Evolutionary conservation across 306 rosid species (phyloP), one percentile per base, ranked within the genome.

Genomic region (Trifolium dubium): DNA sequence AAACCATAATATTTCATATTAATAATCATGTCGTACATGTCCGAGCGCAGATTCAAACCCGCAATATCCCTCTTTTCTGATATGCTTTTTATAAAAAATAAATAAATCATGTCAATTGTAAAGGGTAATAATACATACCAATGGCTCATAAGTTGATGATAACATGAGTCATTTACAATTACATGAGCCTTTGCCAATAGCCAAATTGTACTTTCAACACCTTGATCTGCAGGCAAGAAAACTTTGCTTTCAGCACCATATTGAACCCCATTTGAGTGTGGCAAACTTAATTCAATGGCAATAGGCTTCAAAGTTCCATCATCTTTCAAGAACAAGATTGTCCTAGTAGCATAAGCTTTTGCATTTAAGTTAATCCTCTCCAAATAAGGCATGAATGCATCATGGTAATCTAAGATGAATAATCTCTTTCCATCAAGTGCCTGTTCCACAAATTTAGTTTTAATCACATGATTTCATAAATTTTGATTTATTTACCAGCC

Each of bases 281-380:
- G 93, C 67, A 83, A 75, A 64, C 92, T 86, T 31, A 90, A 74
- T 64, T 90, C 93, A 5, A 88, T 87, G 6, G 81, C 96, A 53
- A 92, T 13, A 63, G 98, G 98, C 79, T 79, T 90, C 69, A 92
- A 79, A 54, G 92, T 77, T 5, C 94, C 91, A 82, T 88, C 86
- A 4, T 82, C 81, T 83, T 83, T 78, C 76, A 90, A 82, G 79
- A 88, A 88, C 5, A 88, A 78, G 40, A 92, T 54, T 10, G 98
- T 88, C 49, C 96, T 85, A 0, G 80, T 85, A 5, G 91, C 92
- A 71, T 88, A 90, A 19, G 82, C 88, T 83, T 79, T 89, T 44
- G 82, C 56, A 18, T 43, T 79, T 10, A 18, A 7, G 62, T 88
- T 88, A 63, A 88, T 88, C 71, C 76, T 70, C 41, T 78, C 82